Evolutionary conservation across 2,329 filamentous ascomycete species (phyloP).

Genomic region (Aureobasidium lini): DNA sequence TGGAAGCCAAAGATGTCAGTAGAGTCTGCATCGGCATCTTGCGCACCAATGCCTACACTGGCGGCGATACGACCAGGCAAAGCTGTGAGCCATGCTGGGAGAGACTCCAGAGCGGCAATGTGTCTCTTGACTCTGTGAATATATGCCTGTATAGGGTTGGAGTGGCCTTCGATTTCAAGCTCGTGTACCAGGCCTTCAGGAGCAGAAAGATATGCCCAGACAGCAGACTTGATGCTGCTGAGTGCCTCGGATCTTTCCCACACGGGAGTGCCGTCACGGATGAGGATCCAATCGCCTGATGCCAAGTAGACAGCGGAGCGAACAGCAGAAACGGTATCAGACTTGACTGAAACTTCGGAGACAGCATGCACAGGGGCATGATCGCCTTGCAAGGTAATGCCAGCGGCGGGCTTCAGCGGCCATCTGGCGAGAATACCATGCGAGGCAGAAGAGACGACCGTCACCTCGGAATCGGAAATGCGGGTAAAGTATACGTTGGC

Average conservation of each 20-base stretch:
- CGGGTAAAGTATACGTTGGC: slow-evolving; percentile 86
- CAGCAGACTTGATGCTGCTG: slow-evolving; percentile 68
- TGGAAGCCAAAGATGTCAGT: slow-evolving; percentile 76
- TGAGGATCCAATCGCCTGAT: slow-evolving; percentile 69
- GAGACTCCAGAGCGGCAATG: slow-evolving; percentile 63
- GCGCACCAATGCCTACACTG: slow-evolving; percentile 31
- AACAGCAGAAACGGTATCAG: slow-evolving; percentile 62
- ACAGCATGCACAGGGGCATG: slow-evolving; percentile 55
- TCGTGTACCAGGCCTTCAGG: slow-evolving; percentile 68
- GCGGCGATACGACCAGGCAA: slow-evolving; percentile 63
- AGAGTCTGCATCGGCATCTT: slow-evolving; percentile 13
- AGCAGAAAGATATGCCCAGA: slow-evolving; percentile 61
- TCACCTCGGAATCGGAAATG: slow-evolving; percentile 65
- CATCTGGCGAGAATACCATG: slow-evolving; percentile 70
- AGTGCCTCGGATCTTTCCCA: slow-evolving; percentile 82
- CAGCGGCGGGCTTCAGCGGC: slow-evolving; percentile 45
- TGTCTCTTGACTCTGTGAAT: slow-evolving; percentile 80
- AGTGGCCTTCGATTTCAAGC: slow-evolving; percentile 78
- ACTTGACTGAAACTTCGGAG: slow-evolving; percentile 74
- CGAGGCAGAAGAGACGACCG: slow-evolving; percentile 67
- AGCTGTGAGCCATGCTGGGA: slow-evolving; percentile 65
- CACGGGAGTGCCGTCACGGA: slow-evolving; percentile 70
- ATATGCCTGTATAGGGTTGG: slow-evolving; percentile 74
- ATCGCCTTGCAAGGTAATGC: slow-evolving; percentile 15
- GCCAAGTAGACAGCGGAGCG: slow-evolving; percentile 62